A percentile compares a stretch with the other conserved stretches of the same genome.
These are phyloP conservation scores for Coemansia reversa DNA, from an alignment of 192 early-diverging fungal genomes.

Conservation along the genomic window DNA sequence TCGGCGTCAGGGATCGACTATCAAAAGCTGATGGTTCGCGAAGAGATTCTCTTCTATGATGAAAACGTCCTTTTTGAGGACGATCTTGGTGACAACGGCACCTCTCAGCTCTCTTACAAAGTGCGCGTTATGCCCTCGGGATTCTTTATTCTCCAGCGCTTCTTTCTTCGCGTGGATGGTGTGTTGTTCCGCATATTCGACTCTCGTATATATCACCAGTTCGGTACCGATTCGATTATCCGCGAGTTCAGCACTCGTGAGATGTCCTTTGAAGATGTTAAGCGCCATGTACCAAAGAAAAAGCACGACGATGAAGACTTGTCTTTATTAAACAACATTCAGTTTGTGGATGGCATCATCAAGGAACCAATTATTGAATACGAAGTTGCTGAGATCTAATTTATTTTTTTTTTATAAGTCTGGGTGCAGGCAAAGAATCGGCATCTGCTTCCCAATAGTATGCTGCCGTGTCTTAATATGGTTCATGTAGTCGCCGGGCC, in stretches of 20 bases:
- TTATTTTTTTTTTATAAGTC: background rate
- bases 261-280: constrained; percentile 59
- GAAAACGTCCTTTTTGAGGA: constrained; percentile 95
- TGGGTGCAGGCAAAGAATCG: no score
- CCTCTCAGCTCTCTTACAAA: constrained; percentile 72
- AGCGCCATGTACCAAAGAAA: constrained; percentile 27
- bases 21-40: constrained; percentile 67
- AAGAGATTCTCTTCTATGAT: constrained; percentile 93
- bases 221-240: constrained; percentile 62
- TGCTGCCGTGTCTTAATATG: constrained; percentile 18
- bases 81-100: constrained; percentile 94
- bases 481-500: constrained; percentile 33
- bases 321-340: constrained; percentile 51
- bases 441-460: background rate
- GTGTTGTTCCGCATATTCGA: constrained; percentile 91
- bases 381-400: constrained; percentile 29
- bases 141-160: constrained; percentile 83
- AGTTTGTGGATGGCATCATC: constrained; percentile 48
- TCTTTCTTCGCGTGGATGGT: constrained; percentile 91
- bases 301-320: constrained; percentile 51
- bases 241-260: constrained; percentile 75
- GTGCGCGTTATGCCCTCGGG: constrained; percentile 93
- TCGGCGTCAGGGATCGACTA: constrained; percentile 70
- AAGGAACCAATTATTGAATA: constrained; percentile 25
- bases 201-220: constrained; percentile 86